These are phyloP conservation scores for Cryptomeria japonica DNA, from an alignment of 75 land plant species.

Conservation along the genomic window DNA sequence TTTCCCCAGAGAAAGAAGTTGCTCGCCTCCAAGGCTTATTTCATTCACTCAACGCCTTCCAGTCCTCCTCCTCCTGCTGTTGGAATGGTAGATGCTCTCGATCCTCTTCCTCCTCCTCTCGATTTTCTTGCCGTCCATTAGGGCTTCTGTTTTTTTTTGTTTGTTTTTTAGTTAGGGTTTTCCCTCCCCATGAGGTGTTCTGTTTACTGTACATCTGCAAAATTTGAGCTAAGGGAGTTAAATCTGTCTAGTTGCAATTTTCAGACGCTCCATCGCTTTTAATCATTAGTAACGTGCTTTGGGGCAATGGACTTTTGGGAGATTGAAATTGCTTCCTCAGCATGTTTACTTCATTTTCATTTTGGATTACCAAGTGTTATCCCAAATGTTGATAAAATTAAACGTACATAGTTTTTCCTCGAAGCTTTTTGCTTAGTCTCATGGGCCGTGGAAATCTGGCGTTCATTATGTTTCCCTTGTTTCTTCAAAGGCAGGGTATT, in stretches of 20 bases:
- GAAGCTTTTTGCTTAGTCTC: not conserved
- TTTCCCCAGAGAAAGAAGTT: conserved; percentile 73
- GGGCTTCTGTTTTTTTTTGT: not conserved
- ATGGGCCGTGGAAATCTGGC: no score
- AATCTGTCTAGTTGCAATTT: not conserved
- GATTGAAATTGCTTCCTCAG: not conserved
- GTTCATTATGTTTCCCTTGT: not conserved
- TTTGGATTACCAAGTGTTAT: not conserved
- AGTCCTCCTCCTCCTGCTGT: not conserved
- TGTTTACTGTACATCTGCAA: not conserved
- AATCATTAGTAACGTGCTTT: not conserved
- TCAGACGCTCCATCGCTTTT: not conserved
- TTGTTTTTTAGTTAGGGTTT: not conserved
- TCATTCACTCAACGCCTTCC: conserved; percentile 11
- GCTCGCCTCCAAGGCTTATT: conserved; percentile 45
- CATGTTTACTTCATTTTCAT: not conserved
- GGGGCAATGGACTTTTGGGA: not conserved
- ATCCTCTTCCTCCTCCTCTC: not conserved
- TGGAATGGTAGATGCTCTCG: conserved; percentile 1
- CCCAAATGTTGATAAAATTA: not conserved
- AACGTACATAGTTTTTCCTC: not conserved
- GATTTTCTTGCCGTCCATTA: conserved; percentile 1
- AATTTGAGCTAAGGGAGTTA: not conserved
- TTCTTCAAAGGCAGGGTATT: not conserved
- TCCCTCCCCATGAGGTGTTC: not conserved